Evolutionary conservation across 768 basidiomycete genomes (phyloP).

Genomic region (Kwoniella pini): DNA sequence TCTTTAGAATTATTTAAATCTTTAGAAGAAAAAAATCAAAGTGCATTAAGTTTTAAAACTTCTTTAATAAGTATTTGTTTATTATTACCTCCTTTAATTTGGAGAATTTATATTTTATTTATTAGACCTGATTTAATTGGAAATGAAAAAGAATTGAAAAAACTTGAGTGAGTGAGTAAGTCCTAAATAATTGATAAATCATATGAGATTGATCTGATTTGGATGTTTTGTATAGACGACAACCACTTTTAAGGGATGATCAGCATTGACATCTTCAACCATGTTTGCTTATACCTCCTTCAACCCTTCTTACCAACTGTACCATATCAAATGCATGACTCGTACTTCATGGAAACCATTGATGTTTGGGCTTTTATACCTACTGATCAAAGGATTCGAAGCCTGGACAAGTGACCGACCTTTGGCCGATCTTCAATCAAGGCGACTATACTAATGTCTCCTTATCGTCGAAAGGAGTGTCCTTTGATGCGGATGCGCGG

Average conservation of each 20-base stretch:
- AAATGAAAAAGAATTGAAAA: slow-evolving; percentile 21
- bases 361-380: too few relatives aligned
- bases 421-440: too few relatives aligned
- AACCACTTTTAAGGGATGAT: background rate
- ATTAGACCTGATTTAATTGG: slow-evolving; percentile 29
- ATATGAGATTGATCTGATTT: too few relatives aligned
- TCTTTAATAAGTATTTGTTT: slow-evolving; percentile 18
- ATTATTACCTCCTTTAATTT: slow-evolving; percentile 27
- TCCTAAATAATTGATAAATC: background rate
- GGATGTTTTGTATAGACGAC: background rate
- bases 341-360: too few relatives aligned
- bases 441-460: too few relatives aligned
- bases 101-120: slow-evolving; percentile 33
- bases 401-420: too few relatives aligned
- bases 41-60: slow-evolving; percentile 14
- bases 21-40: background rate
- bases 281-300: too few relatives aligned
- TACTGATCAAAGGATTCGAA: background rate
- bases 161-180: slow-evolving; percentile 17
- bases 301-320: too few relatives aligned
- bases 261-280: too few relatives aligned
- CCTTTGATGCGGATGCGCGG: too few relatives aligned
- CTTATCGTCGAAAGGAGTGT: too few relatives aligned
- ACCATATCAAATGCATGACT: too few relatives aligned
- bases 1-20: slow-evolving; percentile 21